Conservation (phyloP, 306 rosid species). For the Vachellia pachyceras region DNA sequence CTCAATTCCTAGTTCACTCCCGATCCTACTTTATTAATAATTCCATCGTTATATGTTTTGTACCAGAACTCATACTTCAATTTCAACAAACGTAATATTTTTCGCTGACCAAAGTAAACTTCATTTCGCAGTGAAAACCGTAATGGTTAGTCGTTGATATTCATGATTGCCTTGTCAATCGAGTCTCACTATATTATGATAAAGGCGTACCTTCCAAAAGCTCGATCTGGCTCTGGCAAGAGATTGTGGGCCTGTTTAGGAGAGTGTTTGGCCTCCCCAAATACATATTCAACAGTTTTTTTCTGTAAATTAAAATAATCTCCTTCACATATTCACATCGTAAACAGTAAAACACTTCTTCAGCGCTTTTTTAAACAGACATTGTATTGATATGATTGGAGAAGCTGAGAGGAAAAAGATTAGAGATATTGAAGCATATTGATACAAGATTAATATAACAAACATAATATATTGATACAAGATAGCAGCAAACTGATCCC, state of each 20-base stretch:
- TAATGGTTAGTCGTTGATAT: neutral
- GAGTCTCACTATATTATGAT: neutral
- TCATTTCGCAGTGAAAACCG: neutral
- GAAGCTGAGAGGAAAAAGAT: neutral
- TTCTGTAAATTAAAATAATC: too few species aligned
- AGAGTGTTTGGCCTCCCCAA: too few species aligned
- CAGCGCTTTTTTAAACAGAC: too few species aligned
- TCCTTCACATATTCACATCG: too few species aligned
- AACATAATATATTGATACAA: slow-evolving; percentile 24
- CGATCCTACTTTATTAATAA: neutral
- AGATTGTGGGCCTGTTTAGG: too few species aligned
- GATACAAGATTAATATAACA: neutral
- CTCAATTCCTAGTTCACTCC: neutral
- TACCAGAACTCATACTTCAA: too few species aligned
- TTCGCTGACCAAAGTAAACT: neutral
- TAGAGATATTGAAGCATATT: neutral
- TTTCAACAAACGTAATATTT: too few species aligned
- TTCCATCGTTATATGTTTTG: too few species aligned
- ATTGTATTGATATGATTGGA: neutral
- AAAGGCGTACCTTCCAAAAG: neutral
- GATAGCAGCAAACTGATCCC: neutral
- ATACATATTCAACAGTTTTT: too few species aligned
- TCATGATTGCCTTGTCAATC: neutral
- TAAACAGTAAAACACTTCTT: too few species aligned
- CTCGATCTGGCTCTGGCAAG: neutral